Evolutionary conservation across 441 rosid species (phyloP).

Genomic region (Isatis lusitanica): DNA sequence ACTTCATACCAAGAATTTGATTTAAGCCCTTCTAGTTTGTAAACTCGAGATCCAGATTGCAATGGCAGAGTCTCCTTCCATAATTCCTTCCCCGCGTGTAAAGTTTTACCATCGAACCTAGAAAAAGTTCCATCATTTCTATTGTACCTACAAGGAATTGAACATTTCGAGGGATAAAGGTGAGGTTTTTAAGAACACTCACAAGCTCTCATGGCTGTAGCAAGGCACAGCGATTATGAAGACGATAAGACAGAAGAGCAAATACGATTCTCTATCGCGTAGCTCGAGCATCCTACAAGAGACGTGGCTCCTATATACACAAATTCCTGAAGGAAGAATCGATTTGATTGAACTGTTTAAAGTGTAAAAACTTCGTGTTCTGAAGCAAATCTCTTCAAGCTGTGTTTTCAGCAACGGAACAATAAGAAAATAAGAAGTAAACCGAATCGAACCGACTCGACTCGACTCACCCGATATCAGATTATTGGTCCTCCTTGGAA

Average conservation of each 20-base stretch:
- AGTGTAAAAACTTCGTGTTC: neutral
- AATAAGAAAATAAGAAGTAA: neutral
- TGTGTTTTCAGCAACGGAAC: neutral
- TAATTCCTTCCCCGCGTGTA: constrained; percentile 68
- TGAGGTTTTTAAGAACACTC: constrained; percentile 32
- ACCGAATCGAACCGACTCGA: neutral
- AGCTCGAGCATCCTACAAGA: constrained; percentile 26
- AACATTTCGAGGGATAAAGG: neutral
- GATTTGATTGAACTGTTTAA: neutral
- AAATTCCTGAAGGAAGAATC: neutral
- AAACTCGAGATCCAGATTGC: constrained; percentile 58
- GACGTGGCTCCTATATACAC: neutral
- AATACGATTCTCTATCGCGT: constrained; percentile 1
- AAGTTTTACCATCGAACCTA: constrained; percentile 44
- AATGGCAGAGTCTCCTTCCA: constrained; percentile 67
- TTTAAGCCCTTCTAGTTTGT: constrained; percentile 61
- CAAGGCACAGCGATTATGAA: constrained; percentile 28
- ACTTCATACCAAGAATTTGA: constrained; percentile 83
- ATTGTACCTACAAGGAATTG: neutral
- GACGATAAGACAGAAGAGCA: constrained; percentile 36
- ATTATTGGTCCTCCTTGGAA: neutral
- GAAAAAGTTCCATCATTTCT: neutral
- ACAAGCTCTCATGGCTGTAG: constrained; percentile 41
- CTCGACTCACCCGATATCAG: neutral
- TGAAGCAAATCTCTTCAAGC: neutral